phyloP scores from a whole-genome alignment of 371 early-diverging fungal species.

The Mortierella sp. region DNA sequence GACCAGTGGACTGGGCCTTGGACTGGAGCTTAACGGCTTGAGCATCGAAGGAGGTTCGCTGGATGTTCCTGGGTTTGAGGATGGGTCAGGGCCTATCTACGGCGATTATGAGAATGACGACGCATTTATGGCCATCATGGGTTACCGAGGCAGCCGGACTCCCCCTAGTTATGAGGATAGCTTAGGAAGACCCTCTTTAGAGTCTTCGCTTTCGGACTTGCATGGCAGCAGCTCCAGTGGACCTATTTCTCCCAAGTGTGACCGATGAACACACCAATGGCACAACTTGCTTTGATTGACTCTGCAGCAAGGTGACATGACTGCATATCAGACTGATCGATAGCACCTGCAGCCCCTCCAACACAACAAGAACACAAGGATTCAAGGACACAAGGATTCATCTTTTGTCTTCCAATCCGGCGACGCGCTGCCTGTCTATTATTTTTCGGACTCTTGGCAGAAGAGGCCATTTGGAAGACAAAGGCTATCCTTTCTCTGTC shows the following conservation, averaged over 20 bases:
- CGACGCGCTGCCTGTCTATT: no score
- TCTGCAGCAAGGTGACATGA: neutral
- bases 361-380: no score
- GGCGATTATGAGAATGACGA: slow-evolving; percentile 50
- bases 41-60: neutral
- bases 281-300: neutral
- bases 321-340: no score
- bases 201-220: slow-evolving; percentile 25
- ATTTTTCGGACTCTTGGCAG: no score
- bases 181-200: slow-evolving; percentile 35
- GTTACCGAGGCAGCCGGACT: slow-evolving; percentile 43
- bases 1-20: neutral
- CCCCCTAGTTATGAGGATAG: slow-evolving; percentile 52
- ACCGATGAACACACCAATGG: neutral
- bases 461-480: no score
- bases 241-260: neutral
- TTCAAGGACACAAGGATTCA: no score
- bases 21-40: neutral
- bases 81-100: slow-evolving; percentile 22
- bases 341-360: no score
- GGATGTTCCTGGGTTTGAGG: neutral
- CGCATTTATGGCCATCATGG: slow-evolving; percentile 50
- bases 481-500: no score
- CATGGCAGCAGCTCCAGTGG: neutral
- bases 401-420: no score